Conservation (phyloP, 225 moss, liverwort and hornwort genomes). For the Polytrichum commune region DNA sequence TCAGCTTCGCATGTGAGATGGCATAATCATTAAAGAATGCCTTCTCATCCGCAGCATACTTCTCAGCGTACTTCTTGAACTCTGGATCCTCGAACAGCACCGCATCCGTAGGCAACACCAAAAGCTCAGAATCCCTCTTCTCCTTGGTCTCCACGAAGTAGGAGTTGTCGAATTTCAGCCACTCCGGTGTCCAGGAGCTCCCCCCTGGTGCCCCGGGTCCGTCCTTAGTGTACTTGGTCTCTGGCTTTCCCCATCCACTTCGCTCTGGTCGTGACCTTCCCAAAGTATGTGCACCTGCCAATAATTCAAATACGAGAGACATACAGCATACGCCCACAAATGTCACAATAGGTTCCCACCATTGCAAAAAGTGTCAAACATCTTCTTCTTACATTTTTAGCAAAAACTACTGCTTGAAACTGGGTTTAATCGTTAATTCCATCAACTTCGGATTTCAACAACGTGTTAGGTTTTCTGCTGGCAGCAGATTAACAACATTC, state of each 20-base stretch:
- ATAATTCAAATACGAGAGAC: no score
- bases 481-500: no score
- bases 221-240: conserved; percentile 86
- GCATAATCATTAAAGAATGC: conserved; percentile 92
- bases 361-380: no score
- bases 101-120: conserved; percentile 84
- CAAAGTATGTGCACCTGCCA: conserved; percentile 83
- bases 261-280: conserved; percentile 79
- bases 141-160: conserved; percentile 87
- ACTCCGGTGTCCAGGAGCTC: conserved; percentile 91
- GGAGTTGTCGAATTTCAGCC: conserved; percentile 94
- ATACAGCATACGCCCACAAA: no score
- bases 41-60: conserved; percentile 65
- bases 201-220: conserved; percentile 77
- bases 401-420: no score
- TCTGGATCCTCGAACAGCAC: conserved; percentile 69
- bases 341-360: no score
- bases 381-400: no score
- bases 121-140: conserved; percentile 72
- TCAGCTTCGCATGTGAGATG: conserved; percentile 79
- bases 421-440: no score
- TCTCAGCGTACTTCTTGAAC: conserved; percentile 71
- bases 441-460: no score
- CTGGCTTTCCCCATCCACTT: conserved; percentile 78
- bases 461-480: no score